Evolutionary conservation across 2,329 filamentous ascomycete species (phyloP), one percentile per base, ranked within the genome.

Genomic region (Penicillium sclerotiorum): DNA sequence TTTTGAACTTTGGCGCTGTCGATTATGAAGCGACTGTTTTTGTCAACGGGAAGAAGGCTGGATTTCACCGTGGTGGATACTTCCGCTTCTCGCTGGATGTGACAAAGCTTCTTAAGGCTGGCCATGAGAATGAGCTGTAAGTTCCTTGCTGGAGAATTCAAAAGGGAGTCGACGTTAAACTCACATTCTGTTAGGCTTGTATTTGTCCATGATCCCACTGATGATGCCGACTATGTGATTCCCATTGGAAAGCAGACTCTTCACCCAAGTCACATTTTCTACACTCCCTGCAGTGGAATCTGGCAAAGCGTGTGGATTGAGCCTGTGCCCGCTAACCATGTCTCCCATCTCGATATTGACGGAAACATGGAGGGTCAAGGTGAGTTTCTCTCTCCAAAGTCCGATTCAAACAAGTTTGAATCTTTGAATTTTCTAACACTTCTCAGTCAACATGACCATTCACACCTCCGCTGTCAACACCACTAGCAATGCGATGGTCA

Each of bases 221-320:
- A 89, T 58, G 62, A 66, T 23, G 73, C 74, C 2, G 67, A 69
- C 5, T 73, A 76, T 49, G 77, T 84, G 11, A 84, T 86, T 35
- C 85, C 86, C 0, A 77, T 87, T 36, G 86, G 86, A 54, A 88
- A 88, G 64, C 85, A 87, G 64, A 80, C 78, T 0, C 62, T 79
- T 1, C 70, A 68, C 0, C 82, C 80, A 1, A 58, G 55, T 15
- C 66, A 69, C 58, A 89, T 89, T 52, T 89, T 87, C 66, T 89
- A 89, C 64, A 83, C 83, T 0, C 83, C 87, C 0, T 89, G 86
- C 63, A 86, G 83, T 27, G 87, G 87, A 5, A 89, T 90, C 55
- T 90, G 87, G 87, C 86, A 89, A 63, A 79, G 78, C 15, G 86
- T 89, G 0, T 90, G 86, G 86, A 71, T 90, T 2, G 83, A 87